Evolutionary conservation across 2,329 filamentous ascomycete species (phyloP), one percentile per base, ranked within the genome.

Genomic region (Gaeumannomyces sp.): DNA sequence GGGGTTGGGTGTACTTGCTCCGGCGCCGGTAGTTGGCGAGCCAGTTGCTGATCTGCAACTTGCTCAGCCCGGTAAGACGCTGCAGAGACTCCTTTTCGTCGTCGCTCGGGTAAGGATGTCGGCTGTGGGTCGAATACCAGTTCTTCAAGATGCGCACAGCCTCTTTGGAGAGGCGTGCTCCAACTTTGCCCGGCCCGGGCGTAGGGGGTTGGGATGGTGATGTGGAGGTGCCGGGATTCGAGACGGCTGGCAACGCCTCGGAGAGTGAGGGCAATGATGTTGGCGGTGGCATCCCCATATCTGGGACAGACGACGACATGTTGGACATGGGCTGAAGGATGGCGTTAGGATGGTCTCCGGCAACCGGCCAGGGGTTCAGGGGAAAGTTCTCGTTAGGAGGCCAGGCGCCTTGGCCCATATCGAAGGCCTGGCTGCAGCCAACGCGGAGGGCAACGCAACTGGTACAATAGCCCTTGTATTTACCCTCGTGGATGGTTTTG

Each of bases 41-140:
- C 93, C 93, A 97, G 74, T 96, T 96, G 14, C 89, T 89, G 70
- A 97, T 94, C 72, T 97, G 93, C 19, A 84, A 89, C 71, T 91
- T 87, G 74, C 87, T 93, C 57, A 97, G 81, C 10, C 92, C 92
- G 0, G 93, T 97, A 70, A 90, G 85, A 60, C 85, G 83, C 75
- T 92, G 89, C 31, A 97, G 80, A 67, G 86, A 84, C 69, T 93
- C 90, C 72, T 94, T 96, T 73, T 97, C 91, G 66, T 92, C 88
- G 59, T 96, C 92, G 45, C 87, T 93, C 6, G 93, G 93, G 73
- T 97, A 97, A 0, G 93, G 93, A 70, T 96, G 91, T 63, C 90
- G 84, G 71, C 85, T 85, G 73, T 97, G 92, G 8, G 87, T 88
- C 0, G 89, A 85, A 38, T 96, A 83, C 93, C 93, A 97, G 70